Evolutionary conservation across 2,329 filamentous ascomycete species (phyloP).

Genomic region (Cladosporium sphaerospermum): DNA sequence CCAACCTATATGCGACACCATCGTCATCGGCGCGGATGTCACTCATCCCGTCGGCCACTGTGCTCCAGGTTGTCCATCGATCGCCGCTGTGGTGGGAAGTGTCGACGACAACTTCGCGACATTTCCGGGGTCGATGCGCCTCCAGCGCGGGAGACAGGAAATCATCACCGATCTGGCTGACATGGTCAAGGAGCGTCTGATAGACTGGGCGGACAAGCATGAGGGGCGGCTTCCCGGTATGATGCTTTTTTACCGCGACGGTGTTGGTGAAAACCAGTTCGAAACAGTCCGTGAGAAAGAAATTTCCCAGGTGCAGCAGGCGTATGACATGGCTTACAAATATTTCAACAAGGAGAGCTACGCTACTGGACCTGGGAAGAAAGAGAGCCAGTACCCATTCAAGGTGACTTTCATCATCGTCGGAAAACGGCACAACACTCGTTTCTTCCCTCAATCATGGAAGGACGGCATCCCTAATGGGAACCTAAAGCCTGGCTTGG

Average conservation of each 20-base stretch:
- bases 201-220: conserved; percentile 14
- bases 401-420: conserved; percentile 31
- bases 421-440: conserved; percentile 36
- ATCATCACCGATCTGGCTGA: conserved; percentile 22
- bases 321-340: conserved; percentile 5
- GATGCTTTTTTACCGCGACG: conserved; percentile 33
- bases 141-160: conserved; percentile 27
- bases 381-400: background rate
- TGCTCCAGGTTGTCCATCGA: conserved; percentile 32
- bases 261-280: conserved; percentile 32
- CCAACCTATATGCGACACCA: conserved; percentile 3
- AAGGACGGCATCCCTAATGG: background rate
- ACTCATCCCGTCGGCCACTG: conserved; percentile 32
- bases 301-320: conserved; percentile 17
- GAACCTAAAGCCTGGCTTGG: conserved; percentile 15
- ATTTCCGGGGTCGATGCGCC: conserved; percentile 33
- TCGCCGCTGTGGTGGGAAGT: conserved; percentile 38
- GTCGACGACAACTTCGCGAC: conserved; percentile 26
- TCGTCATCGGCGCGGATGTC: conserved; percentile 40
- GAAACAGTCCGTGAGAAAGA: conserved; percentile 24
- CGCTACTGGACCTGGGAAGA: background rate
- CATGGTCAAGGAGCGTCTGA: conserved; percentile 27
- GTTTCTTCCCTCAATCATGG: conserved; percentile 32
- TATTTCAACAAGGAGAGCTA: conserved; percentile 4
- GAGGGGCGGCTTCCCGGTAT: conserved; percentile 12